Percentiles rank a stretch among this genome's conserved stretches.
phyloP scores from a whole-genome alignment of 495 filamentous ascomycete species.

The Chaetomium tenue region DNA sequence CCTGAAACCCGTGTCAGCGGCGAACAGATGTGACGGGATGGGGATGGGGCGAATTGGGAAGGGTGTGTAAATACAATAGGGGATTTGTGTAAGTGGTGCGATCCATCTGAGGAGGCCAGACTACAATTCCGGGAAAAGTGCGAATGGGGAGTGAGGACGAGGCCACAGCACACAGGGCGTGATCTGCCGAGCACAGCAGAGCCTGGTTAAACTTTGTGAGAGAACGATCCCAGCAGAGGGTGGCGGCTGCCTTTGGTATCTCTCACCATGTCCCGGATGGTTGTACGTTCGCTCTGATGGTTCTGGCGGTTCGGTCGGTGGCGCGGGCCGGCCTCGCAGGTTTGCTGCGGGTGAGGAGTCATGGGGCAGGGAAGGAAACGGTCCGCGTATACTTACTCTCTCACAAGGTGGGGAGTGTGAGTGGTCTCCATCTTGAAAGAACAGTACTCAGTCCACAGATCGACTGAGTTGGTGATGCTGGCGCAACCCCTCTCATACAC shows the following conservation, averaged over 20 bases:
- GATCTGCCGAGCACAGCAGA: conserved; percentile 47
- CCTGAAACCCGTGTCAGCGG: conserved; percentile 62
- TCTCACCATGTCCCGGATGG: conserved; percentile 51
- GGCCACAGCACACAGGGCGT: conserved; percentile 44
- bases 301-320: conserved; percentile 32
- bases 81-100: conserved; percentile 52
- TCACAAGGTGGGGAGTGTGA: conserved; percentile 89
- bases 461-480: conserved; percentile 88
- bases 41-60: conserved; percentile 45
- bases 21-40: conserved; percentile 32
- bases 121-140: conserved; percentile 43
- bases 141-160: conserved; percentile 43
- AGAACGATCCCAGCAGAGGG: conserved; percentile 50
- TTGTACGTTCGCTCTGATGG: conserved; percentile 25
- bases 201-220: conserved; percentile 60
- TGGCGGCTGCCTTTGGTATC: conserved; percentile 49
- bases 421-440: conserved; percentile 95
- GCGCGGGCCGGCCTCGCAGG: conserved; percentile 31
- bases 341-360: conserved; percentile 48
- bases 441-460: conserved; percentile 97
- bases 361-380: conserved; percentile 66
- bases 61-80: conserved; percentile 58
- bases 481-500: conserved; percentile 95
- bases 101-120: conserved; percentile 51
- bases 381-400: conserved; percentile 91